Evolutionary conservation across 768 basidiomycete species (phyloP).

Genomic region (Tylopilus subfusipes): DNA sequence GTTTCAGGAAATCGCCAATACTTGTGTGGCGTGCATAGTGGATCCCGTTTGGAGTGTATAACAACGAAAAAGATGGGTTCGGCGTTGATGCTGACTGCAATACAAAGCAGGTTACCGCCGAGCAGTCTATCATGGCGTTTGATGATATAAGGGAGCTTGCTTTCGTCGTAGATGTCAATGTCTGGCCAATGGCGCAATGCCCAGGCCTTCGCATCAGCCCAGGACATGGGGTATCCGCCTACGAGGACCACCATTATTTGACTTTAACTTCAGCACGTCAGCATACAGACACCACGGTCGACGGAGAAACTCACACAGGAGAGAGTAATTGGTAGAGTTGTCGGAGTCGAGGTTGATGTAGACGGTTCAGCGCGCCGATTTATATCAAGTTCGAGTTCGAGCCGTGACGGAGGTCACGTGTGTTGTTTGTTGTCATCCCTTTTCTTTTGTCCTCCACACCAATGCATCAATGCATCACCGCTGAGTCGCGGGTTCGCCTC

Average conservation of each 20-base stretch:
- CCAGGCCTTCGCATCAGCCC: conserved; percentile 1
- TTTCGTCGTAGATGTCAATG: conserved; percentile 5
- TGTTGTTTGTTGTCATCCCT: too few relatives aligned
- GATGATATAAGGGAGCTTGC: not conserved
- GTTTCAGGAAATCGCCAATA: not conserved
- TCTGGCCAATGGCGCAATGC: conserved; percentile 7
- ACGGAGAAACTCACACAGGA: too few relatives aligned
- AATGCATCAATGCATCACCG: too few relatives aligned
- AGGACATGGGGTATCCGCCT: not conserved
- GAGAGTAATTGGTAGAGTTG: too few relatives aligned
- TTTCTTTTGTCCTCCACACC: too few relatives aligned
- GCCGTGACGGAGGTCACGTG: too few relatives aligned
- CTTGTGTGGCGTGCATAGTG: not conserved
- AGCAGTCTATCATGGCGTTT: not conserved
- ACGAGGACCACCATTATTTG: not conserved
- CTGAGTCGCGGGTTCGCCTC: too few relatives aligned
- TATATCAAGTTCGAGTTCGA: too few relatives aligned
- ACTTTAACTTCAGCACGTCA: not conserved
- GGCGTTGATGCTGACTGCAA: not conserved
- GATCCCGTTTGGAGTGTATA: not conserved
- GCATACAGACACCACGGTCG: not conserved
- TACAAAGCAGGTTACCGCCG: not conserved
- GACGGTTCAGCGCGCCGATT: too few relatives aligned
- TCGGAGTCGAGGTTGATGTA: too few relatives aligned
- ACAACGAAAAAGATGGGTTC: not conserved